These are phyloP conservation scores for Fusarium pseudonygamai DNA, from an alignment of 2,329 filamentous ascomycete genomes.

Conservation along the genomic window DNA sequence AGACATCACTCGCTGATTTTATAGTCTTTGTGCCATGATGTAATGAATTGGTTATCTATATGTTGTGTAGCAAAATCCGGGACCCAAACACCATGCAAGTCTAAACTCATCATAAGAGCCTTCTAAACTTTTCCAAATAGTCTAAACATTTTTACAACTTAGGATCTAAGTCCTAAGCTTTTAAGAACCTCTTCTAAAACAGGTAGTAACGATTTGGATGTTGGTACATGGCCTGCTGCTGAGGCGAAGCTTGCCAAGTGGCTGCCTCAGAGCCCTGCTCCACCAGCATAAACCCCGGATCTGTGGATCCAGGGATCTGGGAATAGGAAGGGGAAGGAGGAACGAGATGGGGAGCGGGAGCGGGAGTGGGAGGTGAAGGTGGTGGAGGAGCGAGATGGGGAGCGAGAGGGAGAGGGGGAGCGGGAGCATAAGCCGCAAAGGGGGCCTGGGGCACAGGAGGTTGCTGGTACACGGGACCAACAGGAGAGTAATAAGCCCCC, in stretches of 20 bases:
- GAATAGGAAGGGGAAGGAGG: not conserved
- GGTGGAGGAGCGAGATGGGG: not conserved
- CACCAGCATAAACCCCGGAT: not conserved
- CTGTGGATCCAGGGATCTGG: too few relatives aligned
- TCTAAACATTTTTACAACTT: not conserved
- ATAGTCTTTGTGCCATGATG: not conserved
- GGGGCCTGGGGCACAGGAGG: not conserved
- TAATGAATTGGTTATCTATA: not conserved
- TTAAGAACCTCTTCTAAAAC: too few relatives aligned
- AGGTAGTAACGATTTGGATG: not conserved
- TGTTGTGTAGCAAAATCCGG: not conserved
- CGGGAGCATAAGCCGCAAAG: not conserved
- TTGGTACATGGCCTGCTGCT: not conserved
- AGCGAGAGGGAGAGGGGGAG: too few relatives aligned
- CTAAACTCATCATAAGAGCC: not conserved
- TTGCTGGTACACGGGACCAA: not conserved
- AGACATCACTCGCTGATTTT: not conserved
- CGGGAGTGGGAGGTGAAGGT: too few relatives aligned
- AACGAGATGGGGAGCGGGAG: not conserved
- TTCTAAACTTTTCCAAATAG: not conserved
- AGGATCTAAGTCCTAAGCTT: not conserved
- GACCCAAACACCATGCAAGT: not conserved
- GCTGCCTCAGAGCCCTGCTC: not conserved
- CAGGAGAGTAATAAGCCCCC: not conserved
- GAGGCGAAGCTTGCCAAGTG: not conserved